Conservation (phyloP, 306 rosid genomes). For the Casuarina cunninghamiana region DNA sequence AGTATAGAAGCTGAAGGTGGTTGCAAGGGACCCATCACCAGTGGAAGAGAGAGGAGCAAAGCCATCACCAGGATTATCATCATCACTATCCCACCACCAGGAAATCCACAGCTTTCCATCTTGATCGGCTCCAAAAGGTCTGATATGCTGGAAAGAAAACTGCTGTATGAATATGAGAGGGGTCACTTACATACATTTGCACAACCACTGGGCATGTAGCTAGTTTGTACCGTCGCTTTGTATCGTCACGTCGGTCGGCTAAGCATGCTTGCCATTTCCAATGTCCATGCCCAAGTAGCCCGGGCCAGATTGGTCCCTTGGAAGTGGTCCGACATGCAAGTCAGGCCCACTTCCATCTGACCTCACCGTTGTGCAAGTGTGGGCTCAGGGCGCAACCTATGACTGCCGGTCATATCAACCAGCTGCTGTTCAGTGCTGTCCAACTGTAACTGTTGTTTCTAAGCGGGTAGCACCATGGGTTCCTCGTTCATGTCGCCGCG, state of each 20-base stretch:
- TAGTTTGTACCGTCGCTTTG: conserved; percentile 6
- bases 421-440: not conserved
- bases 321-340: not conserved
- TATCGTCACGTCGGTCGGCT: not conserved
- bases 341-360: not conserved
- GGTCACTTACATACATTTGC: not conserved
- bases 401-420: conserved; percentile 23
- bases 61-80: conserved; percentile 27
- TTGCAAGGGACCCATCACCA: conserved; percentile 20
- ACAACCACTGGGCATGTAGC: not conserved
- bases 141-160: no score
- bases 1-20: conserved; percentile 18
- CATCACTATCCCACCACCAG: not conserved
- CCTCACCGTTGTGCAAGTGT: not conserved
- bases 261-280: not conserved
- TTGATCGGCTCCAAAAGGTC: not conserved
- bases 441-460: not conserved
- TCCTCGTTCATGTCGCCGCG: conserved; percentile 53
- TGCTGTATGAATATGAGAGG: no score
- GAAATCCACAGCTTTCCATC: not conserved
- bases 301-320: no score
- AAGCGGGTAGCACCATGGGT: conserved; percentile 36
- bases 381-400: conserved; percentile 30
- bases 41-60: conserved; percentile 12
- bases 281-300: not conserved